These are phyloP conservation scores for Combretum micranthum DNA, from an alignment of 345 rosid genomes.

Conservation along the genomic window DNA sequence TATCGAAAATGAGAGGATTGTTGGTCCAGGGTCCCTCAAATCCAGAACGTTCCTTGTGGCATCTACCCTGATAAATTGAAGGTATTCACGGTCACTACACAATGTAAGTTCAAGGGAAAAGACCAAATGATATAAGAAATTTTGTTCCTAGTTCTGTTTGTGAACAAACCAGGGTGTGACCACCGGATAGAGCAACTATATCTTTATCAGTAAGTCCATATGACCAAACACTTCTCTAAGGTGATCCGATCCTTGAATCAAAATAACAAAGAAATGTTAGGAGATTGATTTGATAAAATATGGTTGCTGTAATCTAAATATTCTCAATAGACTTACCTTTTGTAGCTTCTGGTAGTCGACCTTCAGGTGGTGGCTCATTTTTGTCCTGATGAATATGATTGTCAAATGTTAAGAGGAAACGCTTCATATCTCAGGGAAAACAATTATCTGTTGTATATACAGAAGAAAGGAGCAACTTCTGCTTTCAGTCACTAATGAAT, in stretches of 20 bases:
- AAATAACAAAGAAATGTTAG: background rate
- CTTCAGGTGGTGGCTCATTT: conserved; percentile 74
- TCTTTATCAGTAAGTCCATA: conserved; percentile 81
- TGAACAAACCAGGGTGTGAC: conserved; percentile 65
- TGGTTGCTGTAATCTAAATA: background rate
- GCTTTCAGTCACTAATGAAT: too few species aligned
- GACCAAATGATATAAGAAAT: background rate
- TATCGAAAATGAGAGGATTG: conserved; percentile 80
- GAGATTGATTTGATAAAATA: too few species aligned
- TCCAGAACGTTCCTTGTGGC: conserved; percentile 94
- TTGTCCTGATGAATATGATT: conserved; percentile 50
- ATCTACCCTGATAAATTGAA: conserved; percentile 52
- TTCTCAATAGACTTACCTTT: conserved; percentile 33
- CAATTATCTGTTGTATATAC: background rate
- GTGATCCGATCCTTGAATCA: conserved; percentile 64
- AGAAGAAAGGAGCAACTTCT: too few species aligned
- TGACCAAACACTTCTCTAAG: conserved; percentile 75
- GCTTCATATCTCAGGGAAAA: background rate
- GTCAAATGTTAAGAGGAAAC: too few species aligned
- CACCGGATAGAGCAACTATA: conserved; percentile 83
- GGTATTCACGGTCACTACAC: background rate
- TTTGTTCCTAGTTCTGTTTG: background rate
- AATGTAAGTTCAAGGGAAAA: background rate
- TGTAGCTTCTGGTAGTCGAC: conserved; percentile 80
- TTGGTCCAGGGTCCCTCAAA: conserved; percentile 90